Percentiles rank a stretch among this genome's conserved stretches.
Conservation (phyloP, 805 yeast species). For the Komagataella mondaviorum region DNA sequence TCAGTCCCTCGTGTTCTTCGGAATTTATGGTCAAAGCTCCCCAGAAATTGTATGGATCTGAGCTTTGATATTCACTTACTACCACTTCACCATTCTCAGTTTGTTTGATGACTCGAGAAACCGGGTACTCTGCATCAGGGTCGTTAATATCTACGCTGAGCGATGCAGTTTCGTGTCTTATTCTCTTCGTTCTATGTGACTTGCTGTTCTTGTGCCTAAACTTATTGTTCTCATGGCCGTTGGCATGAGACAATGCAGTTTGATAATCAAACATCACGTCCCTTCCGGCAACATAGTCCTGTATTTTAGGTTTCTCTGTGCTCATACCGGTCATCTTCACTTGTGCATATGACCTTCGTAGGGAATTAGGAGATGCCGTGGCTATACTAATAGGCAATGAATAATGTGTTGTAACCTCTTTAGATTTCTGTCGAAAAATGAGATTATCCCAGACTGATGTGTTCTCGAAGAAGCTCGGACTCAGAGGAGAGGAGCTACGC, state of each 20-base stretch:
- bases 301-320: background rate
- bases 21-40: constrained; percentile 28
- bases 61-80: constrained; percentile 28
- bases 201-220: constrained; percentile 7
- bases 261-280: constrained; percentile 16
- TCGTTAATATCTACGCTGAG: background rate
- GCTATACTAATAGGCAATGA: background rate
- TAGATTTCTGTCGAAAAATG: background rate
- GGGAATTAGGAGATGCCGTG: background rate
- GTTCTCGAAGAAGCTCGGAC: background rate
- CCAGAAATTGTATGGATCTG: constrained; percentile 3
- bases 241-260: constrained; percentile 2
- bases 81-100: constrained; percentile 63
- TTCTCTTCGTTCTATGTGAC: constrained; percentile 7
- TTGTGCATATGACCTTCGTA: background rate
- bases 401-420: background rate
- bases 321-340: background rate
- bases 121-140: constrained; percentile 34
- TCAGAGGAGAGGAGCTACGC: background rate
- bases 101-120: constrained; percentile 56
- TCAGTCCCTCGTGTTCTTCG: constrained; percentile 38
- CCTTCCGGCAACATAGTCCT: constrained; percentile 15
- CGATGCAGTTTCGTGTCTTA: background rate
- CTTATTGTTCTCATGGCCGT: background rate
- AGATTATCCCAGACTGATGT: background rate